Evolutionary conservation across 2,329 filamentous ascomycete species (phyloP), one percentile per base, ranked within the genome.

Genomic region (Amauroascus verrucosus): DNA sequence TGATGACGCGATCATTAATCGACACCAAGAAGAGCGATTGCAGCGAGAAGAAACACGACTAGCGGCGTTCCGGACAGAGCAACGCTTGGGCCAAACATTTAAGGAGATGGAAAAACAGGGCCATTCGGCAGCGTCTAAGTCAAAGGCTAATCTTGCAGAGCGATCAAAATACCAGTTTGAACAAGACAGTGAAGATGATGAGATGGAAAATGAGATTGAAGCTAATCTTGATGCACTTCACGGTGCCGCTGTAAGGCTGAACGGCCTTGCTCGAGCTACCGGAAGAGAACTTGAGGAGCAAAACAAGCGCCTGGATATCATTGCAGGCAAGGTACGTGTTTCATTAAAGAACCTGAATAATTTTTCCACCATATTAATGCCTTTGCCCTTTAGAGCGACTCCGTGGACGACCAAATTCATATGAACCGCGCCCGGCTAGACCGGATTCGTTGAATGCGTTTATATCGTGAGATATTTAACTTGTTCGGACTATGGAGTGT

Each of bases 321-420:
- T 96, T 64, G 86, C 80, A 59, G 74, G 74, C 60, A 94, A 94
- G 84, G 86, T 86, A 71, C 65, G 74, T 62, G 24, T 32, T 32
- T 38, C 35, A n/a, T 30, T 46, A 13, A 9, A 11, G 20, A 13
- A 40, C 13, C 5, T 9, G 40, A 6, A 6, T 32, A n/a, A n/a
- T n/a, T n/a, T n/a, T 33, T 37, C 7, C 11, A 18, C 5, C 14
- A n/a, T 33, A 49, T 64, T 68, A 60, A 69, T 53, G 16, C 24
- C 14, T 20, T 28, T 43, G 45, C 47, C 13, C 24, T 56, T 44
- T 67, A 88, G 87, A 91, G 84, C 71, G 88, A 95, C 67, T 79
- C 77, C 61, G 86, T 95, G 60, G 86, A 89, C 68, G 86, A 91
- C 60, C 80, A 85, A 64, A 86, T 91, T 62, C 81, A 82, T 55